Percentiles rank a stretch among this genome's conserved stretches.
These are phyloP conservation scores for Fraxinus platypoda DNA, from an alignment of 305 asterid species.

Conservation along the genomic window DNA sequence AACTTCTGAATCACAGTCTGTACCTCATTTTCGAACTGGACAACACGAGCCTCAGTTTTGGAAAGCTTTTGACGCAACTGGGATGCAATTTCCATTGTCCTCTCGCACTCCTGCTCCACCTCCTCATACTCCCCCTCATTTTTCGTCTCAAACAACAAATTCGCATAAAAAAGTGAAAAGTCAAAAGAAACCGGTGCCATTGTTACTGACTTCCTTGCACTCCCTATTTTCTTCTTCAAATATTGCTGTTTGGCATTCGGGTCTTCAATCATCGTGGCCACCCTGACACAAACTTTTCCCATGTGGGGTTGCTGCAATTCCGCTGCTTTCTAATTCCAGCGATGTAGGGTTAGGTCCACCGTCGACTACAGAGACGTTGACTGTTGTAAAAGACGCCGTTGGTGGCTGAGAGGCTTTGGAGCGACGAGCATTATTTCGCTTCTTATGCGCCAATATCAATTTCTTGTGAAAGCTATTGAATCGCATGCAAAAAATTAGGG, in stretches of 20 bases:
- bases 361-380: background rate
- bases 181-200: slow-evolving; percentile 71
- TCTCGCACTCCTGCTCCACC: slow-evolving; percentile 75
- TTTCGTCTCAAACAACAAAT: slow-evolving; percentile 68
- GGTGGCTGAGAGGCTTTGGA: background rate
- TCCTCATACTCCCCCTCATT: slow-evolving; percentile 78
- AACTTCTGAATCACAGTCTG: slow-evolving; percentile 73
- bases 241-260: slow-evolving; percentile 63
- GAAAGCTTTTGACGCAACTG: slow-evolving; percentile 66
- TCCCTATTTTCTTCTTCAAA: slow-evolving; percentile 66
- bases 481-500: background rate
- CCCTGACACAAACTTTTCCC: slow-evolving; percentile 65
- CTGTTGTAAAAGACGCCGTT: background rate
- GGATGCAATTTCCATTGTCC: slow-evolving; percentile 69
- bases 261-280: slow-evolving; percentile 67
- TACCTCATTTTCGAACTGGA: slow-evolving; percentile 60
- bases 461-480: background rate
- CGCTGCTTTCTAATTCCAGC: too few relatives aligned
- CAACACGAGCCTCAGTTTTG: slow-evolving; percentile 53
- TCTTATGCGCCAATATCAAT: background rate
- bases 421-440: background rate
- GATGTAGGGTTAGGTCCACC: background rate
- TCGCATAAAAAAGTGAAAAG: slow-evolving; percentile 77
- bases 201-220: slow-evolving; percentile 59
- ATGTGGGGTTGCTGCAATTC: slow-evolving; percentile 18